Percentiles rank a stretch among this genome's conserved stretches.
These are phyloP conservation scores for Casaregolazyma suthepensis DNA, from an alignment of 1,139 yeast genomes.

Conservation along the genomic window DNA sequence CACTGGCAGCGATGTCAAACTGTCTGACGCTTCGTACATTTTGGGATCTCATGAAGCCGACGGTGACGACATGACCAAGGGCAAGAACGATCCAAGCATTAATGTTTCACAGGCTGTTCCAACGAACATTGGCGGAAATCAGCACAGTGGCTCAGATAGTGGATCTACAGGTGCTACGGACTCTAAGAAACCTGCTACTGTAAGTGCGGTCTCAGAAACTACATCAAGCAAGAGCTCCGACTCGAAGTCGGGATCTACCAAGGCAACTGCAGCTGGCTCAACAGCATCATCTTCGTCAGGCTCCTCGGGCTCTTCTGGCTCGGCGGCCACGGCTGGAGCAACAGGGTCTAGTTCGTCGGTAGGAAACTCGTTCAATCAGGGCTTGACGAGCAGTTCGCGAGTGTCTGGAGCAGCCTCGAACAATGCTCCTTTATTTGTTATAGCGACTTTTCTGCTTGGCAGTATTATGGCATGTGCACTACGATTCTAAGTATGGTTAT, in stretches of 20 bases:
- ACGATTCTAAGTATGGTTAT: background rate
- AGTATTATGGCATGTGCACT: background rate
- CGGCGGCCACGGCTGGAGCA: background rate
- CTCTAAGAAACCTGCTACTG: constrained; percentile 8
- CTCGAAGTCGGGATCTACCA: constrained; percentile 12
- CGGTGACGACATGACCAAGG: constrained; percentile 54
- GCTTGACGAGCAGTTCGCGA: background rate
- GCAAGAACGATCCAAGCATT: constrained; percentile 14
- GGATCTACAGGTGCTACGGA: constrained; percentile 8
- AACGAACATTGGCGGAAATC: constrained; percentile 13
- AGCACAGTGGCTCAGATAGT: constrained; percentile 16
- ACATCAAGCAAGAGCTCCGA: constrained; percentile 8
- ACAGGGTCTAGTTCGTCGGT: background rate
- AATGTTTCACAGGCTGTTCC: constrained; percentile 20
- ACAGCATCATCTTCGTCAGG: constrained; percentile 8
- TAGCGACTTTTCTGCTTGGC: background rate
- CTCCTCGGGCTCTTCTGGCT: constrained; percentile 6
- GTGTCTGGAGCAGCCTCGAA: background rate
- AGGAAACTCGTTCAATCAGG: background rate
- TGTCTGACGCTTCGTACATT: constrained; percentile 56
- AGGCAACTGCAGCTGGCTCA: constrained; percentile 9
- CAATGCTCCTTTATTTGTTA: background rate
- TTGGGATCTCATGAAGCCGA: constrained; percentile 55
- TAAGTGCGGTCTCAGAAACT: constrained; percentile 9
- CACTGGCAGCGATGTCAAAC: constrained; percentile 44